phyloP scores from a whole-genome alignment of 2,329 filamentous ascomycete species.

The Colletotrichum limetticola region DNA sequence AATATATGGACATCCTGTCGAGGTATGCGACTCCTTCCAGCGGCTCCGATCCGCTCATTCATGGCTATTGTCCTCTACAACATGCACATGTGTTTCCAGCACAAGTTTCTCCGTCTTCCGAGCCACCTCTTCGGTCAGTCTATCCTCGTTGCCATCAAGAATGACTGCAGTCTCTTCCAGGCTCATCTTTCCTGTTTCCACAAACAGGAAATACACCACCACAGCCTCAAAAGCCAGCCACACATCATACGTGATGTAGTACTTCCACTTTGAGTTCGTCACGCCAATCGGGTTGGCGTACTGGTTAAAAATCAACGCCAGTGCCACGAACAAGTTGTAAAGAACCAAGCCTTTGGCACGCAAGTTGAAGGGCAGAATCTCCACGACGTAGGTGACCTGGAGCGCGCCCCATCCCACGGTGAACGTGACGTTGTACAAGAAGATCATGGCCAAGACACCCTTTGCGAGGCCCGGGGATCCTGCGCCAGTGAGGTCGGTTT shows the following conservation, averaged over 20 bases:
- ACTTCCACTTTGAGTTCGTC: conserved; percentile 45
- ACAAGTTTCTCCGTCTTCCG: conserved; percentile 24
- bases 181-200: conserved; percentile 34
- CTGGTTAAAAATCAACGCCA: conserved; percentile 31
- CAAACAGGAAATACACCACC: conserved; percentile 34
- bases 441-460: conserved; percentile 47
- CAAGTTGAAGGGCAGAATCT: conserved; percentile 54
- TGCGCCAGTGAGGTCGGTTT: conserved; percentile 28
- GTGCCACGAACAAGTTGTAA: conserved; percentile 40
- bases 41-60: neutral
- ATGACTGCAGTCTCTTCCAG: conserved; percentile 34
- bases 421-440: conserved; percentile 44
- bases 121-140: conserved; percentile 35
- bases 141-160: conserved; percentile 23
- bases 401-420: conserved; percentile 53
- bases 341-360: conserved; percentile 44
- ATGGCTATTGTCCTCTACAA: neutral
- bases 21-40: too few species aligned
- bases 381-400: conserved; percentile 54
- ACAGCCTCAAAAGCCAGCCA: conserved; percentile 27
- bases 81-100: neutral
- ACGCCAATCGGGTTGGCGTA: conserved; percentile 29
- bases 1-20: too few species aligned
- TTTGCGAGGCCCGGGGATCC: conserved; percentile 25
- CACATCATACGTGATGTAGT: conserved; percentile 48